Conservation (phyloP, 2,329 filamentous ascomycete genomes). For the Hymenoscyphus infarciens region DNA sequence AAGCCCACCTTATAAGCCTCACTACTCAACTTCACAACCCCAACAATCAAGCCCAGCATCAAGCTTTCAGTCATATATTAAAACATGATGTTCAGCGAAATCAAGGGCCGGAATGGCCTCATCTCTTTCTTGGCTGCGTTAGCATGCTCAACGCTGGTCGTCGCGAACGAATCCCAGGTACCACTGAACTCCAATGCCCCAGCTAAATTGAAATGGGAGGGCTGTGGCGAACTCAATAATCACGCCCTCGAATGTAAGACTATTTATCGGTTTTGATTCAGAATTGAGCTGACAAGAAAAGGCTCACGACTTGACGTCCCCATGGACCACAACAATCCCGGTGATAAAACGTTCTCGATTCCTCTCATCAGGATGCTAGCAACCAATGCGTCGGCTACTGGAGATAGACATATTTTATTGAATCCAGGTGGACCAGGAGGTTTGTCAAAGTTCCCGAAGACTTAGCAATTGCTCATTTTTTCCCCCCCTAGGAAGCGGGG, state of each 20-base stretch:
- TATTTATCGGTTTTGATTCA: neutral
- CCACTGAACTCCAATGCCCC: constrained; percentile 4
- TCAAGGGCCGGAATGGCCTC: neutral
- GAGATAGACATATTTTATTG: constrained; percentile 40
- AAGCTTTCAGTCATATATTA: neutral
- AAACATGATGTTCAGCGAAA: neutral
- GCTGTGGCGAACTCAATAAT: constrained; percentile 18
- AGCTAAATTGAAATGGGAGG: constrained; percentile 15
- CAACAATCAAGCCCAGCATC: neutral
- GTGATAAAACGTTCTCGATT: constrained; percentile 41
- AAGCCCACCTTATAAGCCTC: neutral
- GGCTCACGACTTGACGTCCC: constrained; percentile 37
- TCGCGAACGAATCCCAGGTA: constrained; percentile 1
- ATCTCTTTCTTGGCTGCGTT: neutral
- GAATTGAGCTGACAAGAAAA: constrained; percentile 6
- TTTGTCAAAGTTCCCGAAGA: constrained; percentile 1
- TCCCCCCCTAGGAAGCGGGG: neutral
- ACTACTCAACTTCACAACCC: neutral
- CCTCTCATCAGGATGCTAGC: constrained; percentile 45
- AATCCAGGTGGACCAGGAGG: constrained; percentile 49
- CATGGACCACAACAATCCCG: constrained; percentile 41
- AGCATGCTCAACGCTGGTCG: neutral
- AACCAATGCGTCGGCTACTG: constrained; percentile 37
- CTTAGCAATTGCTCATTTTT: neutral
- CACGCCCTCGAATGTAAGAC: constrained; percentile 19